Base-by-base conservation (phyloP, 1,139 yeast genomes). In the Geotrichum europaeum region DNA sequence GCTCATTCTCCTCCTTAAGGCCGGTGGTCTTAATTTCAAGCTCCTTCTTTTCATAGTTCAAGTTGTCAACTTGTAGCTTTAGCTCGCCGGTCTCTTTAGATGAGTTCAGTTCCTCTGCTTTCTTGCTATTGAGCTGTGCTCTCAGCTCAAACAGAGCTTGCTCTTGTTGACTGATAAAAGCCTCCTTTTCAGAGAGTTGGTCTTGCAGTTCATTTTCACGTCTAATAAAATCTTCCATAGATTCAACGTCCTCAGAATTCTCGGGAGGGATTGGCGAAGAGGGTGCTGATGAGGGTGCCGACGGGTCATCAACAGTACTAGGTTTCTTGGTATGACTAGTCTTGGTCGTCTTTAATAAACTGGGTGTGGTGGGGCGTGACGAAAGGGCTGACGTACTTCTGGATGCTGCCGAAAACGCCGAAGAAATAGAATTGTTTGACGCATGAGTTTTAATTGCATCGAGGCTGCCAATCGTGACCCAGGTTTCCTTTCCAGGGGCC, bases 151-250 rank as follows among this genome's bases (percentile, higher is more conserved):
- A 32, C 20, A 60, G 32, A 10, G 63, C 61, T 50, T 56, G 60
- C 49, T 69, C 71, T 54, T 68, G 71, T 51, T 66, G 67, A 22
- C 65, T 65, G 18, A 75, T 68, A 6, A 67, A 57, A 0, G 67
- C 54, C 45, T 74, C 77, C 51, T 69, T 68, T 53, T 74, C 76
- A 1, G 72, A 63, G 24, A 75, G 59, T 55, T 67, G 72, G 61
- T 74, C 77, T 59, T 74, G 76, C 18, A 73, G 59, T 53, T 74
- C 74, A 57, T 73, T 74, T 60, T 74, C 77, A 1, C 75, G 68
- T 15, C 66, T 64, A 51, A 72, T 56, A 45, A 66, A 70, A 55
- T 72, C 76, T 34, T 71, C 75, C 12, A 65, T 59, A 18, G 60
- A 43, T 28, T 57, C 63, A 5, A 47, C 51, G 6, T 55, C 59